Percentiles rank a stretch among this genome's conserved stretches.
These are phyloP conservation scores for Gypsophila paniculata DNA, from an alignment of 179 eudicot genomes.

Conservation along the genomic window DNA sequence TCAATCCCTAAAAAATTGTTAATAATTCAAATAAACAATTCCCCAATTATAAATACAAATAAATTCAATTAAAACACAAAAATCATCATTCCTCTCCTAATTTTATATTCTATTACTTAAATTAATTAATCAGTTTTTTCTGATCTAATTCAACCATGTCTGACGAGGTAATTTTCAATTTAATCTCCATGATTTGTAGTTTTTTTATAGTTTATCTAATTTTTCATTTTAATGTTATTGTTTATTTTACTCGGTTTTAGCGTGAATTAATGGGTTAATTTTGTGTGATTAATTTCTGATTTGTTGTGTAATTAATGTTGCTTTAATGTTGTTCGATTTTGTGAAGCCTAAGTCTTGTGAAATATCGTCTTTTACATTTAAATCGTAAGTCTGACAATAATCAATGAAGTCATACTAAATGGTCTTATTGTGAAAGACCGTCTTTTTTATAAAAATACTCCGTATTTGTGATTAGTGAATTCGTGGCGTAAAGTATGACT, in stretches of 20 bases:
- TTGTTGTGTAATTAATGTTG: not conserved
- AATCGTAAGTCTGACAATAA: too few relatives aligned
- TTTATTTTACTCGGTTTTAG: too few relatives aligned
- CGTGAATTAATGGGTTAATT: not conserved
- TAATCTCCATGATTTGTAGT: not conserved
- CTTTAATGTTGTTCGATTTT: not conserved
- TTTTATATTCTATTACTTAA: not conserved
- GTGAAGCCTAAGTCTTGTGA: not conserved
- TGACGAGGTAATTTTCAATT: constrained; percentile 8
- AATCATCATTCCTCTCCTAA: too few relatives aligned
- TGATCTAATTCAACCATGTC: constrained; percentile 15
- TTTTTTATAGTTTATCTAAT: not conserved
- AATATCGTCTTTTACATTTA: too few relatives aligned
- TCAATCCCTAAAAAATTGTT: too few relatives aligned
- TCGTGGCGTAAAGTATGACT: not conserved
- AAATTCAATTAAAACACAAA: too few relatives aligned
- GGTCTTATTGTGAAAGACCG: too few relatives aligned
- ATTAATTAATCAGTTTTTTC: not conserved
- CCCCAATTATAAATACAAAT: too few relatives aligned
- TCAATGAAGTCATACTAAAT: too few relatives aligned
- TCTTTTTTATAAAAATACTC: too few relatives aligned
- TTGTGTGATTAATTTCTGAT: not conserved
- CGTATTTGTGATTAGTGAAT: not conserved
- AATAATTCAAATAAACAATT: too few relatives aligned
- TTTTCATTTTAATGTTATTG: not conserved